phyloP scores from a whole-genome alignment of 2,329 filamentous ascomycete species.

The Xylariaceae sp. region DNA sequence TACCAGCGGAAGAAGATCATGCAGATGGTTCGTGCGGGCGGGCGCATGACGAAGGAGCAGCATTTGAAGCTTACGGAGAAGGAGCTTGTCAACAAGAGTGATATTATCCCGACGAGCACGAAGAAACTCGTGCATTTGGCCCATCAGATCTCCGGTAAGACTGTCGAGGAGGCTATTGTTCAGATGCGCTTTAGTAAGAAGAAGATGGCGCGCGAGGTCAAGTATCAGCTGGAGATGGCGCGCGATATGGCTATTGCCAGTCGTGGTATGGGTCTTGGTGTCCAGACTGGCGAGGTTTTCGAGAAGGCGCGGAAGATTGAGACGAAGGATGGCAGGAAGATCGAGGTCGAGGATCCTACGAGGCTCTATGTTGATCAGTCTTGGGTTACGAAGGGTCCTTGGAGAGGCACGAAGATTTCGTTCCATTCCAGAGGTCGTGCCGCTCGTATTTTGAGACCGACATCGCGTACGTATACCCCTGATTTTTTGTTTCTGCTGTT shows the following conservation, averaged over 20 bases:
- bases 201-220: conserved; percentile 77
- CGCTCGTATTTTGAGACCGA: conserved; percentile 62
- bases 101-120: conserved; percentile 72
- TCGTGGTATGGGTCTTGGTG: conserved; percentile 75
- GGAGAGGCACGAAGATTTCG: conserved; percentile 53
- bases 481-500: conserved; percentile 9
- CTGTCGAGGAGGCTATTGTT: conserved; percentile 84
- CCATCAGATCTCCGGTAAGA: conserved; percentile 86
- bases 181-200: conserved; percentile 97
- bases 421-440: conserved; percentile 71
- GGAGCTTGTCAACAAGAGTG: conserved; percentile 53
- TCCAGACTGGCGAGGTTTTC: conserved; percentile 37
- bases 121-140: conserved; percentile 90
- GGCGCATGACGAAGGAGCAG: conserved; percentile 60
- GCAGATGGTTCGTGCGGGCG: conserved; percentile 63
- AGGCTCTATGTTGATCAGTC: conserved; percentile 86
- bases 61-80: conserved; percentile 61
- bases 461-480: conserved; percentile 59
- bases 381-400: conserved; percentile 78
- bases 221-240: conserved; percentile 73
- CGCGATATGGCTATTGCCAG: conserved; percentile 73
- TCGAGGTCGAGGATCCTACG: conserved; percentile 68
- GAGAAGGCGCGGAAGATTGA: conserved; percentile 53
- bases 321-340: conserved; percentile 68
- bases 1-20: conserved; percentile 85